Conservation (phyloP, 139 green algal species). For the Auxenochlorella pyrenoidosa region DNA sequence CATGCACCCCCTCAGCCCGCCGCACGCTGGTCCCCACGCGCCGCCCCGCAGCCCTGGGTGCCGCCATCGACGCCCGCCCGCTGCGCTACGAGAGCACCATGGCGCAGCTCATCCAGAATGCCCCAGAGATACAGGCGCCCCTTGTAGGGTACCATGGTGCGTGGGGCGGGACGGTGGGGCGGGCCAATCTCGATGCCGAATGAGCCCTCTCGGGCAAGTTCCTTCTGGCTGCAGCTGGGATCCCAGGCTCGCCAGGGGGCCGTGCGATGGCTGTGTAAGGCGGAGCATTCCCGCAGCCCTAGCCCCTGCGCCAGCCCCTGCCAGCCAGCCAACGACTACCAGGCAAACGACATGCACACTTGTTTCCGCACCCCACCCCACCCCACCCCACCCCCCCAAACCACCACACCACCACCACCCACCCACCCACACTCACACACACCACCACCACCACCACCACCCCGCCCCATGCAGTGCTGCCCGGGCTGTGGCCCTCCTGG, state of each 20-base stretch:
- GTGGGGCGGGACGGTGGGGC: not conserved
- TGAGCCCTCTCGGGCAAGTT: too few species aligned
- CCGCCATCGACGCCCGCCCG: conserved; percentile 29
- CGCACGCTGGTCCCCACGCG: not conserved
- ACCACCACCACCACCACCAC: not conserved
- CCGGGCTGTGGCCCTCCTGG: conserved; percentile 38
- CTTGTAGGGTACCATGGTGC: conserved; percentile 37
- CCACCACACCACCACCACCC: too few species aligned
- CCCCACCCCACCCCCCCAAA: too few species aligned
- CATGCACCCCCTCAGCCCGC: not conserved
- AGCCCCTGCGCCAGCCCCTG: not conserved
- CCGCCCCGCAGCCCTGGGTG: conserved; percentile 16
- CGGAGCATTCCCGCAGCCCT: too few species aligned
- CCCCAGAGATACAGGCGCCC: conserved; percentile 31
- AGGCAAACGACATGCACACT: too few species aligned
- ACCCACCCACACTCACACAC: too few species aligned
- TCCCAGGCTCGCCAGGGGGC: too few species aligned
- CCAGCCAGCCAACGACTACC: too few species aligned
- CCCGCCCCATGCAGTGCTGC: conserved; percentile 30
- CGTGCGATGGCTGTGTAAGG: too few species aligned
- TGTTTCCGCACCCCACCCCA: too few species aligned
- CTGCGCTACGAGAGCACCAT: conserved; percentile 30
- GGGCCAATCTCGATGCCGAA: too few species aligned
- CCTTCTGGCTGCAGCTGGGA: too few species aligned
- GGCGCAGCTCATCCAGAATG: conserved; percentile 21